Evolutionary conservation across 2,329 filamentous ascomycete species (phyloP).

Genomic region (Trichoderma sp.): DNA sequence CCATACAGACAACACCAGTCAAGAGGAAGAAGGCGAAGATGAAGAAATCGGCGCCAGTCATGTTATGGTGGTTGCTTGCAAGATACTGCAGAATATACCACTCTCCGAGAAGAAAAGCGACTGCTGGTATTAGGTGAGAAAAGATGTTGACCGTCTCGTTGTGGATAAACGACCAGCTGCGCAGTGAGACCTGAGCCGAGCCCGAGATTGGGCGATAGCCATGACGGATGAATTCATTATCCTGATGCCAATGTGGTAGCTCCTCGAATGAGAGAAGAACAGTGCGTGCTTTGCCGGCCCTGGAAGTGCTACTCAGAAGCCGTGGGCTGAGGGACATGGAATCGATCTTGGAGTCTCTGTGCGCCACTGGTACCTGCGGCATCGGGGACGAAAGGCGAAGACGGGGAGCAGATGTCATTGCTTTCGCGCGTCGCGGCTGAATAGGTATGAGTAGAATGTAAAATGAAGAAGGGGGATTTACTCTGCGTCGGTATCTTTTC

Average conservation of each 20-base stretch:
- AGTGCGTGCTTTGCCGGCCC: not conserved
- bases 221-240: slow-evolving; percentile 13
- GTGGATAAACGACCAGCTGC: slow-evolving; percentile 12
- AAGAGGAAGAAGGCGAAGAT: slow-evolving; percentile 3
- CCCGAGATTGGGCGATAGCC: slow-evolving; percentile 12
- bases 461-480: not conserved
- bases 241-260: slow-evolving; percentile 11
- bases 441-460: not conserved
- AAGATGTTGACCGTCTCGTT: slow-evolving; percentile 6
- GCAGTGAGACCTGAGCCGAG: not conserved
- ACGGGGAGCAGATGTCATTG: slow-evolving; percentile 9
- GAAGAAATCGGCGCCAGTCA: not conserved
- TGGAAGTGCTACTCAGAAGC: not conserved
- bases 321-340: not conserved
- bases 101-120: slow-evolving; percentile 2
- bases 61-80: not conserved
- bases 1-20: not conserved
- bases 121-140: slow-evolving; percentile 2
- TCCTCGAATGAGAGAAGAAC: not conserved
- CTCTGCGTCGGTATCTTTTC: not conserved
- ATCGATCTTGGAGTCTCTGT: not conserved
- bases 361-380: not conserved
- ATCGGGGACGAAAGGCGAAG: not conserved
- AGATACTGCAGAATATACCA: slow-evolving; percentile 5
- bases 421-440: not conserved